Base-by-base conservation (phyloP, 495 filamentous ascomycete species). In the Aspergillus bridgeri region DNA sequence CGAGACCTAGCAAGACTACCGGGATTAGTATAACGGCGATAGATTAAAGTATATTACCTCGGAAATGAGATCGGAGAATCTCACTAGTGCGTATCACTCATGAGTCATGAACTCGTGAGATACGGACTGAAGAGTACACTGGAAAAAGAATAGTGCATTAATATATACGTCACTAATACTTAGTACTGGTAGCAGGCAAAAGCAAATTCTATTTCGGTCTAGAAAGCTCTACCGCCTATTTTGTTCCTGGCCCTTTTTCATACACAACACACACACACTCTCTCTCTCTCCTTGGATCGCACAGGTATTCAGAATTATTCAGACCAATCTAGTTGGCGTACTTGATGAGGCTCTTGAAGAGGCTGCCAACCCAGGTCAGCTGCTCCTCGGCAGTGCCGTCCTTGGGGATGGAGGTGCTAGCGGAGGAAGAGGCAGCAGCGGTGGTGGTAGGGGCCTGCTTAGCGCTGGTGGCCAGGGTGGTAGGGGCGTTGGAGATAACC, bases 321-420 rank as follows among this genome's bases (percentile, higher is more conserved):
- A 15, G 33, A 38, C 17, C 33, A 38, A 15, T 38, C 23, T 54
- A 59, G 46, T 59, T 54, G 27, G 51, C 57, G 48, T 68, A 71
- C 27, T 68, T 62, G 50, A 69, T 42, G 4, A 73, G 59, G 38
- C 50, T 24, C 54, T 63, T 62, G 18, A 66, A 49, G 29, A 66
- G 25, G 29, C 48, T 54, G 23, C 57, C 58, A n/a, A 71, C 42
- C 54, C 56, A 73, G 56, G 19, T 59, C 25, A 73, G 56, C 56
- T 65, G 59, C 48, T 73, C 66, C 50, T 69, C 58, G 23, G 66
- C 61, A 23, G 52, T 68, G 7, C 63, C 70, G 42, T 66, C 57
- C 42, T 58, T 66, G 22, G 70, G 70, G 33, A 73, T 54, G 51
- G 48, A 22, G 23, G 42, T 42, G 23, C 46, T 23, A 19, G 54